Conservation (phyloP, 2,329 filamentous ascomycete species). For the Sporothrix inflata region DNA sequence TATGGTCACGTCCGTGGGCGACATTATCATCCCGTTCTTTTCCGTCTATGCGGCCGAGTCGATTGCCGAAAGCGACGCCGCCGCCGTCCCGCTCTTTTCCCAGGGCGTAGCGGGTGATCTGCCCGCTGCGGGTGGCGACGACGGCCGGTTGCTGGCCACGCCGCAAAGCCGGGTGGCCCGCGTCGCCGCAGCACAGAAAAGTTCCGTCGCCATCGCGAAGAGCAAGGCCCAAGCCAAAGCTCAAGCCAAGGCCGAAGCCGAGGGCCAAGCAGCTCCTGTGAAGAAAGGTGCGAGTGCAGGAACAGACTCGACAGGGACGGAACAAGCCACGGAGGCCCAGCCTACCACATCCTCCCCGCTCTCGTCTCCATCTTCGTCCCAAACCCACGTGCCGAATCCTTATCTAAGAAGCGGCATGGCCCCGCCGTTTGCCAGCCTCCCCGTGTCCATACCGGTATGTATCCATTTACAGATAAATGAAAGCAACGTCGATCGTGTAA, state of each 20-base stretch:
- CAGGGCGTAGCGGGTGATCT: not conserved
- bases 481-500: too few relatives aligned
- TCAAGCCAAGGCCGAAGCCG: not conserved
- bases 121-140: not conserved
- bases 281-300: too few relatives aligned
- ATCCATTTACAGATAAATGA: too few relatives aligned
- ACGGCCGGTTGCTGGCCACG: too few relatives aligned
- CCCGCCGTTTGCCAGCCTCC: not conserved
- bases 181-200: not conserved
- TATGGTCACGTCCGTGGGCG: not conserved
- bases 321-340: not conserved
- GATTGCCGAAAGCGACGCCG: not conserved
- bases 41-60: not conserved
- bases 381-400: not conserved
- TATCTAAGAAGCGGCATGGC: not conserved
- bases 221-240: too few relatives aligned
- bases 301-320: not conserved
- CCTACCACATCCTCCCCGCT: not conserved
- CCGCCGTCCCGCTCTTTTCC: not conserved
- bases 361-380: not conserved
- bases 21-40: not conserved
- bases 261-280: too few relatives aligned
- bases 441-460: not conserved
- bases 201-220: not conserved
- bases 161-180: not conserved